Percentiles rank a stretch among this genome's conserved stretches.
Evolutionary conservation across 768 basidiomycete species (phyloP).

Genomic region (Phlegmacium glaucopus): DNA sequence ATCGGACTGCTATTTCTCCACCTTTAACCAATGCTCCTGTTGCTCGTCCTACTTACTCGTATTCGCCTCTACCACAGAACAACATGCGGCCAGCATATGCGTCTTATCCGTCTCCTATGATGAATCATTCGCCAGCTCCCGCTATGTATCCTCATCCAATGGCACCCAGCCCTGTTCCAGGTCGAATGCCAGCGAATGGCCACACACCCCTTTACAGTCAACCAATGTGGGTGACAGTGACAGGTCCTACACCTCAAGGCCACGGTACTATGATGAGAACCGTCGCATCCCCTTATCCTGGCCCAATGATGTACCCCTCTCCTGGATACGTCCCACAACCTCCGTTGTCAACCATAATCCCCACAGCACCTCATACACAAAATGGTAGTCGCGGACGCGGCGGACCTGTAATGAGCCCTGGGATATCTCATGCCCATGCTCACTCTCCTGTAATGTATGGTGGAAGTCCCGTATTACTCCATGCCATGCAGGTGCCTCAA

Average conservation of each 20-base stretch:
- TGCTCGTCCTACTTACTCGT: constrained; percentile 40
- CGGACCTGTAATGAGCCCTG: constrained; percentile 69
- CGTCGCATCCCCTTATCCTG: constrained; percentile 58
- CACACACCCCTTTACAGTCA: constrained; percentile 57
- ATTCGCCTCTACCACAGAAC: constrained; percentile 43
- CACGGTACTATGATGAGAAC: constrained; percentile 53
- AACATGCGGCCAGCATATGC: constrained; percentile 55
- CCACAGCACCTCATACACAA: constrained; percentile 38
- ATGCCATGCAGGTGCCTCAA: constrained; percentile 42
- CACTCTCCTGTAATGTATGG: constrained; percentile 55
- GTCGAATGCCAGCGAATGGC: constrained; percentile 59
- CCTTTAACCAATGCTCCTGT: constrained; percentile 44
- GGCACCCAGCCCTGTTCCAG: constrained; percentile 60
- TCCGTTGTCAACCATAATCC: constrained; percentile 38
- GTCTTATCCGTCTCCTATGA: constrained; percentile 64
- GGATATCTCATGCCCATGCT: constrained; percentile 49
- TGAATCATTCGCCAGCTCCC: constrained; percentile 69
- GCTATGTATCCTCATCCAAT: constrained; percentile 62
- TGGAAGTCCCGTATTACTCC: constrained; percentile 68
- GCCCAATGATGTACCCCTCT: constrained; percentile 65
- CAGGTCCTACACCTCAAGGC: constrained; percentile 42
- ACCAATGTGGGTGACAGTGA: constrained; percentile 64
- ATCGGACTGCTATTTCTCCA: constrained; percentile 45
- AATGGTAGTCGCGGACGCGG: constrained; percentile 45
- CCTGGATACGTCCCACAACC: constrained; percentile 48